Percentiles rank a stretch among this genome's conserved stretches.
Evolutionary conservation across 1,284 basidiomycete species (phyloP).

Genomic region (Gyrodon tennesseensis): DNA sequence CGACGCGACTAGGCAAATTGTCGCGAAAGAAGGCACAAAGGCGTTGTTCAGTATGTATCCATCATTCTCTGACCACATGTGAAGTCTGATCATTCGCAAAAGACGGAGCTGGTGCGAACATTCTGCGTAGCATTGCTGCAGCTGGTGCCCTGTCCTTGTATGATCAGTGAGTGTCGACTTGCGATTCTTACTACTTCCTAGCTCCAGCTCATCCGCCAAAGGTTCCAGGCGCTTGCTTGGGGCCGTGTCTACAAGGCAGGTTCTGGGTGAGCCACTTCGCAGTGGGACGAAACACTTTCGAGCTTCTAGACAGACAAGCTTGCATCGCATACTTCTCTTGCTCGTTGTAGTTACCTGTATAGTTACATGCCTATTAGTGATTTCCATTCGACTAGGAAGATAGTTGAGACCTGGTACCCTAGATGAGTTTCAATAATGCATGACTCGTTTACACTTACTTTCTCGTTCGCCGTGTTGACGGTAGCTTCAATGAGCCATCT

Average conservation of each 20-base stretch:
- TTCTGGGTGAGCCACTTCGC: slow-evolving; percentile 34
- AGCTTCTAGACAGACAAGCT: slow-evolving; percentile 2
- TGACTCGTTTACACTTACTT: background rate
- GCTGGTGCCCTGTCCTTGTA: slow-evolving; percentile 71
- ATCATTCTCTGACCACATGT: background rate
- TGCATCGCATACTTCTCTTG: background rate
- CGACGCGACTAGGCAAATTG: slow-evolving; percentile 64
- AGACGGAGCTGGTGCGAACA: slow-evolving; percentile 61
- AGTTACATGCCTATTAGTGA: background rate
- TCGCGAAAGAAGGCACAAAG: slow-evolving; percentile 58
- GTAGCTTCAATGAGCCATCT: background rate
- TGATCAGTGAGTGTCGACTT: slow-evolving; percentile 55
- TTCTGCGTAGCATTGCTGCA: slow-evolving; percentile 65
- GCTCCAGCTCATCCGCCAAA: slow-evolving; percentile 27
- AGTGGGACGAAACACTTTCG: background rate
- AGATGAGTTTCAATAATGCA: slow-evolving; percentile 1
- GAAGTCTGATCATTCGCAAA: slow-evolving; percentile 14
- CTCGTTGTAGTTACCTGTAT: background rate
- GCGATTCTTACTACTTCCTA: background rate
- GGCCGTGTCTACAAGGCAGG: slow-evolving; percentile 49
- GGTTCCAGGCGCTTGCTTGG: slow-evolving; percentile 49
- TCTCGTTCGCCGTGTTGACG: background rate
- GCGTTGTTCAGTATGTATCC: slow-evolving; percentile 58
- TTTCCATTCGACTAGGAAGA: background rate
- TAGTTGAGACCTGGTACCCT: background rate